Base-by-base conservation (phyloP, 2,329 filamentous ascomycete species). In the Dactylonectria estremocensis region DNA sequence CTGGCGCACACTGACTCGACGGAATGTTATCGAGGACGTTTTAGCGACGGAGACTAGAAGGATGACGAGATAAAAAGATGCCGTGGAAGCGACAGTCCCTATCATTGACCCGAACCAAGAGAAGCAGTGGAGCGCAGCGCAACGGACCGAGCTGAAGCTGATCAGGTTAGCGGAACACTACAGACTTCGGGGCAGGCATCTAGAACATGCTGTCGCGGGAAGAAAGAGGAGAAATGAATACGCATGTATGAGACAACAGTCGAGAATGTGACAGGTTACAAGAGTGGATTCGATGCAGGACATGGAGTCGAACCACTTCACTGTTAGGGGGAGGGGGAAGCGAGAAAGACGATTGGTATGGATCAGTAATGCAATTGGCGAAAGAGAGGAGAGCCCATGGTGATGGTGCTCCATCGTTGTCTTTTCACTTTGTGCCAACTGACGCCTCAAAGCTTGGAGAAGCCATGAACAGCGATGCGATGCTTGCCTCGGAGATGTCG, bases 191-290 rank as follows among this genome's bases (percentile, higher is more conserved):
- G 16, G 14, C 16, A n/a, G 40, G 37, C 37, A 40, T 43, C 6
- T 43, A 3, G 14, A 1, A 7, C n/a, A n/a, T 22, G 53, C 9
- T 35, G 31, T 40, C 53, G 33, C 28, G 11, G 53, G 11, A 13
- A 53, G 18, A 28, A 28, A 28, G 24, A 28, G 24, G 24, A 28
- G 24, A 28, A 28, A 28, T 7, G 24, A 7, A 28, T 28, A 28
- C 24, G 24, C 7, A 28, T 33, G 14, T 28, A 28, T 33, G 14
- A 43, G 40, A 9, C 50, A 46, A 60, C 57, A 52, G 10, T 33
- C n/a, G 45, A 56, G 53, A 63, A 63, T 56, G 45, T 57, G 60
- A 63, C 53, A 57, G 45, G 60, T 63, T 33, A 63, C 50, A 62
- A 37, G 50, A 9, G 14, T 18, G 46, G 18, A n/a, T 8, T 40